Evolutionary conservation across 148 eudicot genomes (phyloP).

Genomic region (Chenopodium suecicum): DNA sequence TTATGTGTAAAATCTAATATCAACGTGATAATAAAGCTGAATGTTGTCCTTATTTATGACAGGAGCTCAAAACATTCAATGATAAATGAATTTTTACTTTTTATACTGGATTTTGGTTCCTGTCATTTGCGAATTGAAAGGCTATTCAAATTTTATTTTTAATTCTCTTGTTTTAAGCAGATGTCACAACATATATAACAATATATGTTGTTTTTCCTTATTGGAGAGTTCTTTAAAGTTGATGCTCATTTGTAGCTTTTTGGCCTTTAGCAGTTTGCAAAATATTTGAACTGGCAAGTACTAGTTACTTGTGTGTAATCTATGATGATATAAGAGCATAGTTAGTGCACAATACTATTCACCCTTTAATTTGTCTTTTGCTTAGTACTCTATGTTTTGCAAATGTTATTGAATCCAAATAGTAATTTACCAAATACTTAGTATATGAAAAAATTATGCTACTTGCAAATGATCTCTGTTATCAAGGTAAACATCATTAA

Average conservation of each 20-base stretch:
- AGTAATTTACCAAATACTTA: neutral
- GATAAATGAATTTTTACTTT: no score
- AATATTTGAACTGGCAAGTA: neutral
- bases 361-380: neutral
- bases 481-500: neutral
- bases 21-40: no score
- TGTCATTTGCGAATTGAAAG: no score
- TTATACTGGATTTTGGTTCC: no score
- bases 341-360: neutral
- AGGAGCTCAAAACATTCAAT: no score
- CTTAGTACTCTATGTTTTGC: neutral
- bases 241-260: neutral
- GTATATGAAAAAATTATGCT: neutral
- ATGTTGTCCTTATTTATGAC: no score
- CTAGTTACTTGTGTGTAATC: neutral
- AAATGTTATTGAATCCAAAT: neutral
- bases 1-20: neutral
- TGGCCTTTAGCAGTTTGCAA: neutral
- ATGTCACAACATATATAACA: no score
- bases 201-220: no score
- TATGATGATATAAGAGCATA: neutral
- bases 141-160: no score
- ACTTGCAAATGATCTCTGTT: no score
- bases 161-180: no score
- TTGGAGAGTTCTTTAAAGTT: neutral